phyloP scores from a whole-genome alignment of 2,329 filamentous ascomycete genomes.

The Botryotinia convoluta region DNA sequence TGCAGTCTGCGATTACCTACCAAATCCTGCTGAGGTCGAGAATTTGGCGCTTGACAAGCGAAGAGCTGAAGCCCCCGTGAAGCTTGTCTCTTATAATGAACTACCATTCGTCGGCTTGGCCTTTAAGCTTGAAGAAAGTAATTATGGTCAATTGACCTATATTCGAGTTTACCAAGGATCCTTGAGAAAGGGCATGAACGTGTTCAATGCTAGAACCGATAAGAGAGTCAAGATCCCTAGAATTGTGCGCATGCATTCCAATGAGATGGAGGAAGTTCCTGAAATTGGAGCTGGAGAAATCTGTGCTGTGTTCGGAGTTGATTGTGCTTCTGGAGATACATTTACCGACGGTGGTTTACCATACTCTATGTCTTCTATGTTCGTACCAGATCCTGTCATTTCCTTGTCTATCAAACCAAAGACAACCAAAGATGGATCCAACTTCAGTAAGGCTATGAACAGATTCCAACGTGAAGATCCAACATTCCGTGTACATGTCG shows the following conservation, averaged over 20 bases:
- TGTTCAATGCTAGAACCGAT: slow-evolving; percentile 90
- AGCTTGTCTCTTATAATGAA: slow-evolving; percentile 89
- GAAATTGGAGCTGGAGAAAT: slow-evolving; percentile 97
- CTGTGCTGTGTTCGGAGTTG: slow-evolving; percentile 95
- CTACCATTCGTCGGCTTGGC: slow-evolving; percentile 92
- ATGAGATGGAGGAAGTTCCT: slow-evolving; percentile 95
- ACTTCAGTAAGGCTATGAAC: slow-evolving; percentile 98
- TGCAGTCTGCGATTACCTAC: slow-evolving; percentile 92
- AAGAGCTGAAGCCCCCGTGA: slow-evolving; percentile 74
- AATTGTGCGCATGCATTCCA: slow-evolving; percentile 99
- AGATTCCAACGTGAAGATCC: slow-evolving; percentile 98
- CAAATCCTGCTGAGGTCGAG: slow-evolving; percentile 84
- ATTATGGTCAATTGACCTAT: slow-evolving; percentile 96
- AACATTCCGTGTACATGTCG: slow-evolving; percentile 92
- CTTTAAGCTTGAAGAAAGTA: slow-evolving; percentile 99
- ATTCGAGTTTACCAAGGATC: slow-evolving; percentile 97
- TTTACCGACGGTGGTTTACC: slow-evolving; percentile 92
- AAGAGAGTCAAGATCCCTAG: slow-evolving; percentile 96
- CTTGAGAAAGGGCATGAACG: slow-evolving; percentile 80
- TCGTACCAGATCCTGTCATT: slow-evolving; percentile 95
- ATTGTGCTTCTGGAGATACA: slow-evolving; percentile 95
- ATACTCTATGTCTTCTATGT: slow-evolving; percentile 98
- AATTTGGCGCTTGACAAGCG: slow-evolving; percentile 86
- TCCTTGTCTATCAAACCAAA: slow-evolving; percentile 97
- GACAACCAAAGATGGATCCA: slow-evolving; percentile 82